Evolutionary conservation across 257 asterid species (phyloP), one percentile per base, ranked within the genome.

Genomic region (Thymus mandschuricus): DNA sequence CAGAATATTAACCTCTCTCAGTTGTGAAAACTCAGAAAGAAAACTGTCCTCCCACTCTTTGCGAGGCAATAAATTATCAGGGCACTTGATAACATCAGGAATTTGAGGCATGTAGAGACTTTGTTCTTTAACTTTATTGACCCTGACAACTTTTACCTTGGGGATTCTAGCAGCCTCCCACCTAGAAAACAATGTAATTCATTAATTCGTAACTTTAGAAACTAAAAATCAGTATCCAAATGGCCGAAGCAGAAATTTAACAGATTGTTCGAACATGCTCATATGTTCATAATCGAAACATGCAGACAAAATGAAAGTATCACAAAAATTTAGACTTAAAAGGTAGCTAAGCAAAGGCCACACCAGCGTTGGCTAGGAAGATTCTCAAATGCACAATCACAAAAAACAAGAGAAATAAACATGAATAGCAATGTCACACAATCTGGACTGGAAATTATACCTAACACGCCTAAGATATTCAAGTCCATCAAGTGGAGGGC

Each of bases 381-480:
- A 49, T 45, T 28, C 27, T 35, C 35, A 38, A 45, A 49, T 7
- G 27, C 38, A 66, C 40, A 67, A 56, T 31, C 29, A 48, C 56
- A 29, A 12, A 29, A 67, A 55, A 49, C 41, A 55, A 66, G 57
- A 63, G 27, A 50, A 43, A 68, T 45, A 21, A 60, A 50, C 58
- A 72, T 5, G 10, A 56, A 71, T 66, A 41, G 51, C 61, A 44
- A 30, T 28, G 46, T 31, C 68, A 59, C 52, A 68, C 55, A 56
- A 74, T 59, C 64, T 10, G 60, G 38, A 56, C 34, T 68, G 51
- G 78, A 77, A 74, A 68, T 34, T 43, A 64, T 88, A 88, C 98
- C 97, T 92, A 49, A 95, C 99, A 69, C 98, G 99, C 84, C 98
- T 84, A 71, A 95, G 96, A 83, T 83, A 95, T 77, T 95, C 99